Base-by-base conservation (phyloP, 352 stramenopile species). In the Phytophthora pinifolia region DNA sequence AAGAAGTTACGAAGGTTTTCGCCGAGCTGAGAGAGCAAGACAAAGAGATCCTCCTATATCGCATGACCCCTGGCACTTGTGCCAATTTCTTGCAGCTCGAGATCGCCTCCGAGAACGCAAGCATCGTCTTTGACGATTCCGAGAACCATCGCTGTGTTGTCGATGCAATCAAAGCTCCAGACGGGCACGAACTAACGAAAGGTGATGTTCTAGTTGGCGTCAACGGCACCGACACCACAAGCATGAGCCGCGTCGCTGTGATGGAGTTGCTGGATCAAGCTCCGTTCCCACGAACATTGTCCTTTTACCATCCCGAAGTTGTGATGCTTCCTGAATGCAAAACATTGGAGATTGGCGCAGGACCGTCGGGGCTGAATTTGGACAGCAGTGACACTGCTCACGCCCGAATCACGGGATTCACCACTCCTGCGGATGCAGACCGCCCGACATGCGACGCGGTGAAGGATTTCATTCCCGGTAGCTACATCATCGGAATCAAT, bases 401-500 rank as follows among this genome's bases (percentile, higher is more conserved):
- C 17, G 68, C 73, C 12, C 52, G 59, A 29, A 72, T 88, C 10
- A 65, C 69, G 10, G 70, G 69, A 0, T 86, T 86, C 36, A 81
- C 71, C 8, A 73, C 59, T 7, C 15, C 52, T 5, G 59, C 52
- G 13, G 74, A 83, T 32, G 66, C 68, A 5, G 54, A 69, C 12
- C 73, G 72, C 1, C 47, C 62, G 14, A 63, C 63, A 10, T 88
- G 81, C 46, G 59, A 62, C 9, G 25, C 32, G 9, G 79, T 72
- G 31, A 53, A 35, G 3, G 27, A 61, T 27, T 81, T 80, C 43
- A 46, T 85, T 15, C 71, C 73, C 6, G 70, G 65, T 6, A 83
- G 73, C 46, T 74, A 57, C 46, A 80, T 95, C 46, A 52, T 87
- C 35, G 56, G 62, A 10, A 79, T 97, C 35, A 91, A 93, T 38